Base-by-base conservation (phyloP, 352 stramenopile genomes). In the Pythium guiyangense region DNA sequence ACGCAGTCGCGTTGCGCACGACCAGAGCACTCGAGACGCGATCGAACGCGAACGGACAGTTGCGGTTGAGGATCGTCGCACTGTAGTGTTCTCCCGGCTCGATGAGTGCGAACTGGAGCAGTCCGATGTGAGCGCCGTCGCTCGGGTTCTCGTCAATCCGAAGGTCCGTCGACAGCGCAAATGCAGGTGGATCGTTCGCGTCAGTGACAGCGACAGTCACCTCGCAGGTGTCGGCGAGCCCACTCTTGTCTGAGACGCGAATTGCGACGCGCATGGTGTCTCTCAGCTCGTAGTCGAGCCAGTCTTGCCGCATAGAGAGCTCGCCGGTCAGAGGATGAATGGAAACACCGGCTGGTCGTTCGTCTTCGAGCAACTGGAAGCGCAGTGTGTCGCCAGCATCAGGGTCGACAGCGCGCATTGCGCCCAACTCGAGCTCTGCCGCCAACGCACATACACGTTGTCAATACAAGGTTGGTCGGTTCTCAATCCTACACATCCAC, bases 231-330 rank as follows among this genome's bases (percentile, higher is more conserved):
- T 60, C 44, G 11, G 45, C 12, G 10, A 60, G 25, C 14, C 54
- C 55, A 15, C 58, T 46, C 0, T 54, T 40, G 43, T 71, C 72
- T 25, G 67, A 70, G 20, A 66, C 63, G 17, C 70, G 42, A 34
- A 59, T 45, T 0, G 45, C 68, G 31, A 76, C 64, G 0, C 14
- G 56, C 27, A 64, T 45, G 1, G 39, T 61, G 2, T 47, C 29
- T 6, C 63, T 35, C 22, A 64, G 22, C 49, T 76, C 64, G 55
- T 68, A 70, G 40, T 73, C 68, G 31, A 76, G 59, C 68, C 68
- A 76, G 26, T 64, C 52, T 14, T 48, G 51, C 2, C 64, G 64
- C 1, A 73, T 49, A 15, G 48, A 46, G n/a, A 76, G 25, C n/a
- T 54, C 54, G 0, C 68, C 68, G 20, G 57, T 65, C 10, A 50